phyloP scores from a whole-genome alignment of 2,329 filamentous ascomycete genomes.

The Aspergillus calidoustus region DNA sequence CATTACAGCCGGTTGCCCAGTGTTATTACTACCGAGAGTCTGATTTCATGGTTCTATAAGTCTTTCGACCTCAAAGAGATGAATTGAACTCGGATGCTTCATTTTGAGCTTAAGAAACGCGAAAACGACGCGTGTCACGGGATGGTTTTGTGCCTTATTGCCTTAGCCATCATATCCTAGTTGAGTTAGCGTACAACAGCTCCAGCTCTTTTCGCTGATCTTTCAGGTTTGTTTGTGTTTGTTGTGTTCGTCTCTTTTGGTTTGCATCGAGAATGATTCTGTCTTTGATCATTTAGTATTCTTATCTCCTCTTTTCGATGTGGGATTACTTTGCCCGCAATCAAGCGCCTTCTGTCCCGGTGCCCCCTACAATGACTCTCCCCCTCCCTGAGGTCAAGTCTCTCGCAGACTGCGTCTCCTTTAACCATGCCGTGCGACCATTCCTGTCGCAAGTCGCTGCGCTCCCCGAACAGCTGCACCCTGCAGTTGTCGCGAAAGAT shows the following conservation, averaged over 20 bases:
- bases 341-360: slow-evolving; percentile 6
- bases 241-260: slow-evolving; percentile 17
- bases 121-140: slow-evolving; percentile 25
- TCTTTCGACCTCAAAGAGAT: background rate
- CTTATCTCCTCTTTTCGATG: slow-evolving; percentile 12
- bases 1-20: slow-evolving; percentile 16
- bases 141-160: slow-evolving; percentile 10
- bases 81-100: background rate
- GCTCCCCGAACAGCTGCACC: slow-evolving; percentile 68
- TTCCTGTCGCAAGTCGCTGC: slow-evolving; percentile 72
- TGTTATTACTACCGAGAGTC: background rate
- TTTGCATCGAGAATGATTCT: background rate
- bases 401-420: slow-evolving; percentile 77
- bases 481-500: slow-evolving; percentile 64
- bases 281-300: background rate
- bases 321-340: slow-evolving; percentile 17
- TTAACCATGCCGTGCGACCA: slow-evolving; percentile 72
- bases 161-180: slow-evolving; percentile 5
- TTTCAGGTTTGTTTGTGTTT: slow-evolving; percentile 10
- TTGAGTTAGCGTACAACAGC: slow-evolving; percentile 8
- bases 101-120: slow-evolving; percentile 21
- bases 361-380: slow-evolving; percentile 61
- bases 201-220: slow-evolving; percentile 6
- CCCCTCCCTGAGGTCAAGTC: slow-evolving; percentile 67
- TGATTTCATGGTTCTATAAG: background rate